Conservation (phyloP, 805 yeast species). For the Torulaspora microellipsoides region DNA sequence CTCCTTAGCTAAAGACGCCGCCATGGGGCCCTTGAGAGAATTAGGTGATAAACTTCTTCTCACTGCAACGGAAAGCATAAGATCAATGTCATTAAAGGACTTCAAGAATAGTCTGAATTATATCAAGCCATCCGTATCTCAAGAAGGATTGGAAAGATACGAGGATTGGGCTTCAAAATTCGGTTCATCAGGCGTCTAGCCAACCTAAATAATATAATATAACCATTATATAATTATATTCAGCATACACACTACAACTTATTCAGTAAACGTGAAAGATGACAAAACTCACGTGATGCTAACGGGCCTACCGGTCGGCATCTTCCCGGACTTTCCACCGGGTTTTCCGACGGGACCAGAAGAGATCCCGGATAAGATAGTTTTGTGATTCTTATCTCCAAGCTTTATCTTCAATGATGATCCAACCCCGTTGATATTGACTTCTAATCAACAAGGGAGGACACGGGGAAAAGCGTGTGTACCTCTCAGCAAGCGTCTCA, state of each 20-base stretch:
- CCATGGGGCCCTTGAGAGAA: conserved; percentile 94
- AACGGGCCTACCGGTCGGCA: background rate
- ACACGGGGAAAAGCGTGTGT: no score
- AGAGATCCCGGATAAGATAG: background rate
- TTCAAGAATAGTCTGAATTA: conserved; percentile 70
- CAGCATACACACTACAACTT: no score
- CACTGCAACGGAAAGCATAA: conserved; percentile 65
- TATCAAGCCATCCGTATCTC: conserved; percentile 84
- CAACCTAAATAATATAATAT: no score
- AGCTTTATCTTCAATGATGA: no score
- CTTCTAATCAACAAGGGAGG: no score
- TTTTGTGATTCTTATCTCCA: background rate
- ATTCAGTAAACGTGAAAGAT: no score
- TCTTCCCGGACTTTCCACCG: background rate
- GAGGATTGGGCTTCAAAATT: conserved; percentile 85
- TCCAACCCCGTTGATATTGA: no score
- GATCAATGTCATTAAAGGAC: conserved; percentile 71
- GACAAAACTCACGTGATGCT: background rate
- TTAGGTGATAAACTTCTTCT: conserved; percentile 77
- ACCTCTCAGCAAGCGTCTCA: no score
- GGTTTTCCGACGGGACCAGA: background rate
- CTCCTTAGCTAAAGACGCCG: conserved; percentile 92
- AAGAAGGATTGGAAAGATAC: conserved; percentile 70
- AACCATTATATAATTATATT: no score
- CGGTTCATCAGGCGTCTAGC: conserved; percentile 77